These are phyloP conservation scores for Cryptomeria japonica DNA, from an alignment of 75 land plant species.

Conservation along the genomic window DNA sequence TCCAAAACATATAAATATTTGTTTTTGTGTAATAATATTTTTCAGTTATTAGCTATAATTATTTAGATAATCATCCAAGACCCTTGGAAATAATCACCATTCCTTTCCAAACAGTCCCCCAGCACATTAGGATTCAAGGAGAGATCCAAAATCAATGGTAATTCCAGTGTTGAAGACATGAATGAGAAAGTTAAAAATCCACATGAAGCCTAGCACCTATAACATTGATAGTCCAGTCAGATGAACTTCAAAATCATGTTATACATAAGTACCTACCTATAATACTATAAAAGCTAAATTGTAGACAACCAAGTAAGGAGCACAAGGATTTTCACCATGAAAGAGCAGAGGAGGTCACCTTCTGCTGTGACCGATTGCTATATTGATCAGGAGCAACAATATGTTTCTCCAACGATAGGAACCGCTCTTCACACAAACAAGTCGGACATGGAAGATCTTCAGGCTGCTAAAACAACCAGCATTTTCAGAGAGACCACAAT, in stretches of 20 bases:
- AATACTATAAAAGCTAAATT: neutral
- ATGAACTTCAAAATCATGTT: no score
- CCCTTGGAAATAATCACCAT: neutral
- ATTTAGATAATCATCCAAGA: no score
- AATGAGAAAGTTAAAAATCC: no score
- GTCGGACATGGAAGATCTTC: neutral
- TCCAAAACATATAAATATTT: no score
- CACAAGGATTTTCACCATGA: neutral
- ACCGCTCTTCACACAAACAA: neutral
- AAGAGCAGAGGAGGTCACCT: neutral
- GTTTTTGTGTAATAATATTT: no score
- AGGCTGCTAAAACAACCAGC: neutral
- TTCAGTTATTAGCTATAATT: no score
- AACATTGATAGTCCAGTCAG: no score
- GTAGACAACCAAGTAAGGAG: neutral
- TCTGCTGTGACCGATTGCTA: neutral
- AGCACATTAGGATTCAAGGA: no score
- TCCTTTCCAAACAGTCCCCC: no score
- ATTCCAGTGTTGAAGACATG: no score
- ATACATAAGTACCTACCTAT: neutral
- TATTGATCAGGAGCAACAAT: neutral
- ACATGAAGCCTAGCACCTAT: no score
- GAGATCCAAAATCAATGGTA: no score
- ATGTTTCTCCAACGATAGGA: neutral
- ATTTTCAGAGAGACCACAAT: neutral